These are phyloP conservation scores for Eucalyptus sp. DNA, from an alignment of 345 rosid species.

Conservation along the genomic window DNA sequence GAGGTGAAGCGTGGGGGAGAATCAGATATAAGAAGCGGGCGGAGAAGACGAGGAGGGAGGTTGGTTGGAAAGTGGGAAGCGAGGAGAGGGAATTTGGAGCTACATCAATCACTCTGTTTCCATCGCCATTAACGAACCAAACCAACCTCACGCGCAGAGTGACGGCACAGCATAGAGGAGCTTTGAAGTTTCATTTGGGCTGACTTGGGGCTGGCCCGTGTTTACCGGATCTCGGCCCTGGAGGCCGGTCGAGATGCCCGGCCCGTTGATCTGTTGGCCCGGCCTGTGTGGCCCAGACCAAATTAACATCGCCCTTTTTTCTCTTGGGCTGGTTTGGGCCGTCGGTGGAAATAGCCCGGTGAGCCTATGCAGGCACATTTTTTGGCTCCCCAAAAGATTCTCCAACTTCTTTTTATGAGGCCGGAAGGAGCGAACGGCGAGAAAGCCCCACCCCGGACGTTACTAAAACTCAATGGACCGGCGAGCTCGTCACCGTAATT, in stretches of 20 bases:
- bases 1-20: background rate
- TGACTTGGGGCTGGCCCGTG: background rate
- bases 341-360: fast-evolving
- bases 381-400: background rate
- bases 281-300: background rate
- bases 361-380: background rate
- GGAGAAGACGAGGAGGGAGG: background rate
- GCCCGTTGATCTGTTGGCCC: background rate
- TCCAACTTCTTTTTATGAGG: background rate
- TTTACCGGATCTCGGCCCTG: background rate
- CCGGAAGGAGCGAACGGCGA: background rate
- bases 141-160: background rate
- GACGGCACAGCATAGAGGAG: background rate
- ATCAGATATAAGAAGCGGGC: background rate
- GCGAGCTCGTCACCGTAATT: background rate
- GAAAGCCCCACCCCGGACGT: background rate
- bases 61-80: slow-evolving; percentile 52
- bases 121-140: slow-evolving; percentile 15
- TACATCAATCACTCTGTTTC: slow-evolving; percentile 9
- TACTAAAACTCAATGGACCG: fast-evolving
- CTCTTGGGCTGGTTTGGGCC: background rate
- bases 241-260: background rate
- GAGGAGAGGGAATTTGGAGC: slow-evolving; percentile 37
- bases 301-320: background rate
- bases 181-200: background rate